Percentiles rank a stretch among this genome's conserved stretches.
Evolutionary conservation across 139 green algal genomes (phyloP).

Genomic region (Tetradesmus lagerheimii): DNA sequence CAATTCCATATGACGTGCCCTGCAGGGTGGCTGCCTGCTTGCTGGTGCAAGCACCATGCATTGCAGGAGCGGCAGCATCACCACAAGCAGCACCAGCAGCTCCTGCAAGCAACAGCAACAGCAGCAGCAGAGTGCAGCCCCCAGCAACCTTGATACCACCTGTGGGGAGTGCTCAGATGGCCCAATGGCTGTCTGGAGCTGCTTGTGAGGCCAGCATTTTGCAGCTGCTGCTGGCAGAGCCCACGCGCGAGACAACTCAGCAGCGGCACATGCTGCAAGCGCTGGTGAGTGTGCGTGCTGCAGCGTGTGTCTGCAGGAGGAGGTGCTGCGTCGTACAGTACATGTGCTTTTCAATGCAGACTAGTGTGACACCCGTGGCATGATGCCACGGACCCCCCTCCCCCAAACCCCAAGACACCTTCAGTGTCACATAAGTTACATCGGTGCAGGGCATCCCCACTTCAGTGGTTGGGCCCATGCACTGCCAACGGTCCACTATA

Average conservation of each 20-base stretch:
- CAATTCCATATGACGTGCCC: neutral
- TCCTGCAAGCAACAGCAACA: neutral
- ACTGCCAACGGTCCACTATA: too few species aligned
- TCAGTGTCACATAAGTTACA: too few species aligned
- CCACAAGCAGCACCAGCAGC: neutral
- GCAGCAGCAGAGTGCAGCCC: neutral
- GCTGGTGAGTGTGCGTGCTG: neutral
- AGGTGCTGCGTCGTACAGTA: too few species aligned
- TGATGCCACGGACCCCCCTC: too few species aligned
- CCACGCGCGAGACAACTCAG: neutral
- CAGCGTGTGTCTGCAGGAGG: too few species aligned
- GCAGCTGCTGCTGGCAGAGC: constrained; percentile 1
- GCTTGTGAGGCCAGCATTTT: constrained; percentile 23
- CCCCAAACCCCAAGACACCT: too few species aligned
- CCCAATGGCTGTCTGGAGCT: constrained; percentile 3
- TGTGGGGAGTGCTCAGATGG: neutral
- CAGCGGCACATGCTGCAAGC: constrained; percentile 38
- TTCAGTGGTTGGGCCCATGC: too few species aligned
- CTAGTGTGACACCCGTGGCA: too few species aligned
- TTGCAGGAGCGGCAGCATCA: neutral
- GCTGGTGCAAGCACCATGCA: neutral
- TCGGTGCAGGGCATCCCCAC: too few species aligned
- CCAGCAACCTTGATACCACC: neutral
- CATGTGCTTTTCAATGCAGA: too few species aligned
- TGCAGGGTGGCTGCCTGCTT: constrained; percentile 2